These are phyloP conservation scores for Alternaria consortialis DNA, from an alignment of 2,329 filamentous ascomycete genomes.

Conservation along the genomic window DNA sequence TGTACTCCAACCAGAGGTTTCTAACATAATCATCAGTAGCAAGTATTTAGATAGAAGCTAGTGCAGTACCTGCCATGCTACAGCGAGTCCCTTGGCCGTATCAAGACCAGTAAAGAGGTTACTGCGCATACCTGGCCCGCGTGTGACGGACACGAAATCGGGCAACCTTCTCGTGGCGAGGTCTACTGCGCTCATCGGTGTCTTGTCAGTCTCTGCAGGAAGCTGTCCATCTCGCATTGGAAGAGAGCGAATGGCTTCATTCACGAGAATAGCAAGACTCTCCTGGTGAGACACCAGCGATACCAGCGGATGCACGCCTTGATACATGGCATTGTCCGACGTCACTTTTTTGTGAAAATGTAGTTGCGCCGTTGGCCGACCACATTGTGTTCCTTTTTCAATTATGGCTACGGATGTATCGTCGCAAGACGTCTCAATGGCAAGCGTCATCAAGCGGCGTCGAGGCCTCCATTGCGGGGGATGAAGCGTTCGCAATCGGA, in stretches of 20 bases:
- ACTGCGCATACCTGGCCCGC: conserved; percentile 87
- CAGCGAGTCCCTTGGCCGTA: conserved; percentile 84
- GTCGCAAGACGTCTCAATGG: conserved; percentile 88
- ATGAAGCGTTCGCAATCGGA: conserved; percentile 7
- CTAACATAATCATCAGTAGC: conserved; percentile 22
- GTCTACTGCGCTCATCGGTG: background rate
- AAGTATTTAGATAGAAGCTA: background rate
- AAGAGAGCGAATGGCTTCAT: conserved; percentile 68
- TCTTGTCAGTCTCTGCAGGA: background rate
- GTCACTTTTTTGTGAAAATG: conserved; percentile 85
- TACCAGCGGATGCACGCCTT: conserved; percentile 81
- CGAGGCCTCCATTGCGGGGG: conserved; percentile 13
- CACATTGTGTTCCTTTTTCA: conserved; percentile 58
- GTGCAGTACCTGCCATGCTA: conserved; percentile 71
- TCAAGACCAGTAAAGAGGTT: conserved; percentile 81
- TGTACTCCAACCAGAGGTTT: conserved; percentile 86
- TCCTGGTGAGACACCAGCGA: conserved; percentile 79
- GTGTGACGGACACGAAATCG: conserved; percentile 87
- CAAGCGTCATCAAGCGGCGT: conserved; percentile 61
- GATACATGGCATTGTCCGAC: conserved; percentile 76
- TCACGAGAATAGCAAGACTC: conserved; percentile 73
- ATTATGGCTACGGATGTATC: conserved; percentile 91
- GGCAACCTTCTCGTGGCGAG: conserved; percentile 58
- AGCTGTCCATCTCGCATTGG: conserved; percentile 42
- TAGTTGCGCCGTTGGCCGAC: conserved; percentile 60